Evolutionary conservation across 2,329 filamentous ascomycete species (phyloP).

Genomic region (Colletotrichum sp.): DNA sequence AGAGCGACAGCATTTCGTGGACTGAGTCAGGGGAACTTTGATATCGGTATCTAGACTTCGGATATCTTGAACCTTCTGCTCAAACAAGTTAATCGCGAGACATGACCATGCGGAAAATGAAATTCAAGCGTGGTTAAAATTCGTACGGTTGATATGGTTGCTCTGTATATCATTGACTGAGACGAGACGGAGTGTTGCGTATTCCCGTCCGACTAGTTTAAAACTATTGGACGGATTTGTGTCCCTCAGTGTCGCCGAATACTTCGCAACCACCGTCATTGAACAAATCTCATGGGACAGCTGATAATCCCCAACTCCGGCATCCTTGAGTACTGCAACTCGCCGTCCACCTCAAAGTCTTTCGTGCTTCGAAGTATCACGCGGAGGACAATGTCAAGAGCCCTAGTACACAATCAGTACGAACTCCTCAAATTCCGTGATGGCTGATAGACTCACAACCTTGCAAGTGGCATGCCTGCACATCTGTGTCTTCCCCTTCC

Average conservation of each 20-base stretch:
- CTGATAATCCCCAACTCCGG: slow-evolving; percentile 27
- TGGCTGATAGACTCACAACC: slow-evolving; percentile 6
- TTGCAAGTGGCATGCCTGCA: slow-evolving; percentile 25
- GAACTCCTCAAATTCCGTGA: neutral
- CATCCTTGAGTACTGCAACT: slow-evolving; percentile 25
- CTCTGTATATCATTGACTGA: neutral
- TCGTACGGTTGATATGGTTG: neutral
- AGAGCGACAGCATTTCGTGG: neutral
- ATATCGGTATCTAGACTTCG: neutral
- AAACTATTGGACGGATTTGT: rapidly evolving
- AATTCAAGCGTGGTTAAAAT: rapidly evolving
- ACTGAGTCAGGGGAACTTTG: neutral
- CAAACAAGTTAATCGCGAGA: neutral
- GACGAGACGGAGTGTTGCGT: neutral
- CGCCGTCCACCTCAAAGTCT: slow-evolving; percentile 21
- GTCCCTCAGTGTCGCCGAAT: rapidly evolving
- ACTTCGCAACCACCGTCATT: rapidly evolving
- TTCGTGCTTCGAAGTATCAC: slow-evolving; percentile 19
- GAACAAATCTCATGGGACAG: slow-evolving; percentile 20
- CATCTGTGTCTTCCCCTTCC: slow-evolving; percentile 26
- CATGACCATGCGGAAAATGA: neutral
- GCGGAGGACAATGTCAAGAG: slow-evolving; percentile 14
- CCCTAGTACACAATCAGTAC: neutral
- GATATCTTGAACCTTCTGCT: neutral
- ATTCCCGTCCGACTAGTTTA: neutral